Conservation (phyloP, 768 basidiomycete species). For the Mycena metata region DNA sequence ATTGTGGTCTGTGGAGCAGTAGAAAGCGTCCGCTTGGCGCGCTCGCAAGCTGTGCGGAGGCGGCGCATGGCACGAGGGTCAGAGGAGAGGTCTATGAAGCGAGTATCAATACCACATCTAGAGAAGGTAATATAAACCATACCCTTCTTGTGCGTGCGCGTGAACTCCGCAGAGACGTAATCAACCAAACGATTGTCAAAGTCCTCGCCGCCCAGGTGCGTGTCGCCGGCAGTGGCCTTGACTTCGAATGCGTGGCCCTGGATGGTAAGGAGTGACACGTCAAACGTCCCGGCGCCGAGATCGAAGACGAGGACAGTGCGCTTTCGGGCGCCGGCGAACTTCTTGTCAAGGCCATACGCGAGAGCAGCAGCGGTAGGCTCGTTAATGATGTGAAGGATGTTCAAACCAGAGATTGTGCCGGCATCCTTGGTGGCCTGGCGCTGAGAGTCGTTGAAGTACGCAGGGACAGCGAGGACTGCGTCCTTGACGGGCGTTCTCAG, state of each 20-base stretch:
- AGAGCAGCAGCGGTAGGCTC: constrained; percentile 89
- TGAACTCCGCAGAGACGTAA: constrained; percentile 22
- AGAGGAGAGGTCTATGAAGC: constrained; percentile 61
- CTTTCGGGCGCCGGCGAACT: constrained; percentile 40
- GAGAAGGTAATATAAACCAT: constrained; percentile 18
- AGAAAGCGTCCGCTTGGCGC: constrained; percentile 78
- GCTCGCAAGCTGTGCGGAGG: constrained; percentile 77
- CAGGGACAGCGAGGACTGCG: constrained; percentile 11
- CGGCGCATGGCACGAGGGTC: constrained; percentile 77
- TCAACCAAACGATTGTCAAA: constrained; percentile 25
- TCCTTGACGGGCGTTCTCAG: constrained; percentile 14
- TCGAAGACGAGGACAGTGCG: constrained; percentile 21
- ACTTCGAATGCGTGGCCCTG: constrained; percentile 80
- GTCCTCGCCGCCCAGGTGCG: constrained; percentile 29
- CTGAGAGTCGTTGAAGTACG: constrained; percentile 14
- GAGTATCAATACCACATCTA: constrained; percentile 48
- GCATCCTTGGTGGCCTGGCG: constrained; percentile 58
- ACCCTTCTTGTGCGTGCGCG: constrained; percentile 22
- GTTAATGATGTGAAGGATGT: constrained; percentile 82
- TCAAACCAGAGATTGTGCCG: constrained; percentile 60
- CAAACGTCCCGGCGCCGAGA: constrained; percentile 55
- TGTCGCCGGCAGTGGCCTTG: constrained; percentile 78
- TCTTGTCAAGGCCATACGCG: constrained; percentile 83
- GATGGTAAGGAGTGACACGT: constrained; percentile 76
- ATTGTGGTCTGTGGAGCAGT: constrained; percentile 73